Base-by-base conservation (phyloP, 768 basidiomycete species). In the Russula virescens region DNA sequence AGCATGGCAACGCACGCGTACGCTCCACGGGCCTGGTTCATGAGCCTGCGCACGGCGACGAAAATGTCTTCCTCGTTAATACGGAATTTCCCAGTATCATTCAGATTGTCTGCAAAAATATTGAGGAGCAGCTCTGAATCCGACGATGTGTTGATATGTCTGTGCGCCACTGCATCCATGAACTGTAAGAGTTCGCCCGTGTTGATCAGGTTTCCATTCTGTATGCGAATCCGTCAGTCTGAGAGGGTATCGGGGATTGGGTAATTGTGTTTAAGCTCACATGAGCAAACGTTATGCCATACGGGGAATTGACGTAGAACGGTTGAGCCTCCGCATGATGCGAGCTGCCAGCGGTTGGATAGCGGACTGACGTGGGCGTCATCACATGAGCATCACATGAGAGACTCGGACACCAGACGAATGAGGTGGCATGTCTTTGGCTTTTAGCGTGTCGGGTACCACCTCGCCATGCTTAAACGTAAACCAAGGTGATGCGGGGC, bases 21-120 rank as follows among this genome's bases (percentile, higher is more conserved):
- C 2, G 94, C 96, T 52, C 97, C 97, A 69, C 82, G 88, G 73
- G 87, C 88, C 66, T 93, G 87, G 61, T 81, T 76, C 88, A 94
- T 98, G 73, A 98, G 82, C 8, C 89, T 89, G 14, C 89, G 82
- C 58, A 98, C 86, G 35, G 97, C 96, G 18, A 86, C 91, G 75
- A 99, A 98, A 68, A 99, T 97, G 75, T 99, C 97, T 68, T 99
- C 97, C 72, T 98, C 96, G 72, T 98, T 98, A 78, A 98, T 99
- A 64, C 94, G 91, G 76, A 98, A 95, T 75, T 99, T 99, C 59
- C 96, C 97, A 11, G 96, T 98, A 73, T 98, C 87, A 71, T 99
- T 97, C 19, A 99, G 84, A 69, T 96, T 95, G 79, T 98, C 86
- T 57, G 97, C 97, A 73, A 99, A 93, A 68, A 97, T 92, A 76